These are phyloP conservation scores for Venturia nashicola DNA, from an alignment of 2,329 filamentous ascomycete species.

Conservation along the genomic window DNA sequence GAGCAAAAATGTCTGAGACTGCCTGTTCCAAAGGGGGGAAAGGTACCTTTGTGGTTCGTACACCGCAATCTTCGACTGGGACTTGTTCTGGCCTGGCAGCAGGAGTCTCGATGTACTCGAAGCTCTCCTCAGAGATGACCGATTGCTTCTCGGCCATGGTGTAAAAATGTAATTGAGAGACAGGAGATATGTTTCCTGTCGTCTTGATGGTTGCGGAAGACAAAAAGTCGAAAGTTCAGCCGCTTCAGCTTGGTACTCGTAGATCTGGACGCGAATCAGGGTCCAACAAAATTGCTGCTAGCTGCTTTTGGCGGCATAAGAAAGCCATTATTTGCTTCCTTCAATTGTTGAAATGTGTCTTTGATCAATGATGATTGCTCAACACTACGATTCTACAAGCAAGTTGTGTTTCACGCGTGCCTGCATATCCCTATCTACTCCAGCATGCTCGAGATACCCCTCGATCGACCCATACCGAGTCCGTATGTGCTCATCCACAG, in stretches of 20 bases:
- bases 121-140: constrained; percentile 37
- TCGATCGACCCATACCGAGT: constrained; percentile 53
- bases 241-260: no score
- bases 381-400: background rate
- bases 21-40: constrained; percentile 7
- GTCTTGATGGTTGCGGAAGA: background rate
- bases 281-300: background rate
- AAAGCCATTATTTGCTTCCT: constrained; percentile 1
- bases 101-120: constrained; percentile 57
- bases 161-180: background rate
- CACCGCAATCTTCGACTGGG: constrained; percentile 44
- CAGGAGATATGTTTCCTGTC: background rate
- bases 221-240: background rate
- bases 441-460: constrained; percentile 52
- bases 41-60: constrained; percentile 48
- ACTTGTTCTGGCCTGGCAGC: constrained; percentile 39
- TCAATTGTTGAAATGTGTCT: background rate
- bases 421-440: constrained; percentile 29
- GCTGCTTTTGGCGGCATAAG: background rate
- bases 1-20: background rate
- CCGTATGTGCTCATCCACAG: constrained; percentile 45
- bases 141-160: constrained; percentile 21
- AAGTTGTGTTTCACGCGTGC: constrained; percentile 18
- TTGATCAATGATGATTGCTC: background rate
- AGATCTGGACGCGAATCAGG: background rate